Evolutionary conservation across 1,284 basidiomycete species (phyloP).

Genomic region (Cryptococcus floricola): DNA sequence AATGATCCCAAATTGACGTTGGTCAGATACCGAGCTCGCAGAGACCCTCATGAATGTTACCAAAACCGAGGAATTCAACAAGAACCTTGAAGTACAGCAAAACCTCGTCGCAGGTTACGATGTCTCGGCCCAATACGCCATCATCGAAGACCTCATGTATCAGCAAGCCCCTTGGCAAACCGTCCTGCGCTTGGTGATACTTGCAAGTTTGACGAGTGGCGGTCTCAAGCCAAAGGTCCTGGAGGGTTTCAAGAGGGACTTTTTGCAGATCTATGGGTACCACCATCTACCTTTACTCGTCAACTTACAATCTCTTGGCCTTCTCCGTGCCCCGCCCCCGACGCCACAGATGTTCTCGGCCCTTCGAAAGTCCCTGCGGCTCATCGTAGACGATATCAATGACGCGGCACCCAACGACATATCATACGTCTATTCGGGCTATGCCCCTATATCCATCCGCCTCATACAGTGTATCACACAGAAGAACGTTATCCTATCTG

Average conservation of each 20-base stretch:
- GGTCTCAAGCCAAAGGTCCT: constrained; percentile 83
- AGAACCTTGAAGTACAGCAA: constrained; percentile 91
- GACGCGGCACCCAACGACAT: constrained; percentile 76
- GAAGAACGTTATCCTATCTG: constrained; percentile 71
- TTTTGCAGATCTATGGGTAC: constrained; percentile 93
- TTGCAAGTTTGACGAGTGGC: constrained; percentile 75
- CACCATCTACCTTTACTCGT: constrained; percentile 79
- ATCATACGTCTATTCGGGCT: constrained; percentile 93
- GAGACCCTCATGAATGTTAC: constrained; percentile 84
- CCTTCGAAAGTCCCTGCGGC: constrained; percentile 77
- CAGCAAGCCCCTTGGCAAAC: constrained; percentile 74
- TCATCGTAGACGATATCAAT: constrained; percentile 84
- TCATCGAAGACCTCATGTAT: constrained; percentile 81
- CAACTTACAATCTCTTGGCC: constrained; percentile 66
- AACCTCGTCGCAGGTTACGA: constrained; percentile 91
- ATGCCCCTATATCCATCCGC: constrained; percentile 86
- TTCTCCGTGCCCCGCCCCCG: constrained; percentile 53
- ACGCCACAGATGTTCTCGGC: constrained; percentile 58
- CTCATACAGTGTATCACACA: constrained; percentile 89
- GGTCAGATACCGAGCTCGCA: constrained; percentile 83
- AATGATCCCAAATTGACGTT: background rate
- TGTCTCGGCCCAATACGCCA: constrained; percentile 65
- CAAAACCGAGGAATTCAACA: constrained; percentile 83
- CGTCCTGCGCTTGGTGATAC: constrained; percentile 75
- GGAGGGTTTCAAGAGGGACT: constrained; percentile 84